Conservation (phyloP, 2,329 filamentous ascomycete species). For the Aspergillus felis region DNA sequence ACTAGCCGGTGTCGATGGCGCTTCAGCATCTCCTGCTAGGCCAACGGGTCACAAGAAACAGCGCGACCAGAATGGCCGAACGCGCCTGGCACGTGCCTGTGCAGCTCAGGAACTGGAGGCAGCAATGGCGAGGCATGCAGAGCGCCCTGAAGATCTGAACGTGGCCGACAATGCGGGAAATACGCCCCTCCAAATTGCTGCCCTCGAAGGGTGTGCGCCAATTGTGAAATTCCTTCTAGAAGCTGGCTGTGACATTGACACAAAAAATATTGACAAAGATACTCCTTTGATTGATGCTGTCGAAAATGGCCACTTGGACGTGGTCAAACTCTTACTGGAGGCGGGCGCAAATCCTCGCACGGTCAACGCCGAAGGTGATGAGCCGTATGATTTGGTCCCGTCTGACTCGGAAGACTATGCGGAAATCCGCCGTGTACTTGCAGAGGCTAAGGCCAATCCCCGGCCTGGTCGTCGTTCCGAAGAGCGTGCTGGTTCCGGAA, state of each 20-base stretch:
- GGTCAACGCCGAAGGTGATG: conserved; percentile 86
- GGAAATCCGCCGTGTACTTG: conserved; percentile 68
- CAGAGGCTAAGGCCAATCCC: conserved; percentile 59
- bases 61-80: conserved; percentile 88
- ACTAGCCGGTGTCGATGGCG: conserved; percentile 37
- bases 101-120: conserved; percentile 77
- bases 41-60: conserved; percentile 72
- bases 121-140: conserved; percentile 69
- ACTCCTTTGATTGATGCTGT: conserved; percentile 94
- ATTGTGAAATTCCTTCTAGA: conserved; percentile 85
- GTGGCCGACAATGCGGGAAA: conserved; percentile 93
- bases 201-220: conserved; percentile 77
- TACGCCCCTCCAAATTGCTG: conserved; percentile 88
- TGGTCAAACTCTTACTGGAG: conserved; percentile 77
- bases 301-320: conserved; percentile 87
- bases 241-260: conserved; percentile 80
- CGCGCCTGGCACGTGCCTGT: conserved; percentile 82
- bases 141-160: conserved; percentile 83
- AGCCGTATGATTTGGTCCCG: conserved; percentile 79
- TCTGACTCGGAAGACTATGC: conserved; percentile 72
- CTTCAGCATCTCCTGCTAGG: conserved; percentile 62
- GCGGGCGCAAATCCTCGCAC: conserved; percentile 89
- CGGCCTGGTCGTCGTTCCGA: conserved; percentile 43
- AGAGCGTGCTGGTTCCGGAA: conserved; percentile 34
- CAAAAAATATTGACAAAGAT: conserved; percentile 73